Evolutionary conservation across 1,284 basidiomycete species (phyloP), one percentile per base, ranked within the genome.

Genomic region (Ganoderma multipileum): DNA sequence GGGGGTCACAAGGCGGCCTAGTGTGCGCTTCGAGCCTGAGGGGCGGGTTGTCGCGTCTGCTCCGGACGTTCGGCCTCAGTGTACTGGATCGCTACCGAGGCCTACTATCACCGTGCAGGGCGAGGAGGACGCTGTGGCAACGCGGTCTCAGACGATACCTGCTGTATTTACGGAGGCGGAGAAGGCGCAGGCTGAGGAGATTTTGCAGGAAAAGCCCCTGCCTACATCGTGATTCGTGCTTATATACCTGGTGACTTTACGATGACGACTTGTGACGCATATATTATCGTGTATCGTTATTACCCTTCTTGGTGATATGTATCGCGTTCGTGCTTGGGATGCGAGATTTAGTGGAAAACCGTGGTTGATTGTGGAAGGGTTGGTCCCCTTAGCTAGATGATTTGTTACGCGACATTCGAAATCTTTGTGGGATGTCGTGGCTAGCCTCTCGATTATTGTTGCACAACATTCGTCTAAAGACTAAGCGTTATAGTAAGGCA

Each of bases 91-190:
- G n/a, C 26, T 57, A 18, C 11, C 52, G 2, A 54, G 68, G 3
- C 72, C 66, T 3, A 42, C 38, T 12, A 36, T 69, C 12, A 9
- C 58, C 9, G 62, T 65, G 3, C 61, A 60, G 23, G 52, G 68
- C 14, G 69, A 61, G 8, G 69, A 65, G 16, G 69, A 69, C 20
- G 64, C 57, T 6, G 66, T 59, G 2, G 68, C 66, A 26, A 58
- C 58, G 41, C 72, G 72, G 18, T 64, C 72, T 30, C 66, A 64
- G 60, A 71, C 72, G 47, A 67, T 73, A 68, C 72, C 72, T n/a
- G 42, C 63, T 7, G 36, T 61, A 6, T 73, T 73, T 26, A 69
- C 69, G 33, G 64, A 54, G 9, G 70, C 68, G 20, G 72, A 73
- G n/a, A 64, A 66, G 2, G 47, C 64, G n/a, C 66, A 68, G 7